These are phyloP conservation scores for Penicillium antarcticum DNA, from an alignment of 495 filamentous ascomycete species.

Conservation along the genomic window DNA sequence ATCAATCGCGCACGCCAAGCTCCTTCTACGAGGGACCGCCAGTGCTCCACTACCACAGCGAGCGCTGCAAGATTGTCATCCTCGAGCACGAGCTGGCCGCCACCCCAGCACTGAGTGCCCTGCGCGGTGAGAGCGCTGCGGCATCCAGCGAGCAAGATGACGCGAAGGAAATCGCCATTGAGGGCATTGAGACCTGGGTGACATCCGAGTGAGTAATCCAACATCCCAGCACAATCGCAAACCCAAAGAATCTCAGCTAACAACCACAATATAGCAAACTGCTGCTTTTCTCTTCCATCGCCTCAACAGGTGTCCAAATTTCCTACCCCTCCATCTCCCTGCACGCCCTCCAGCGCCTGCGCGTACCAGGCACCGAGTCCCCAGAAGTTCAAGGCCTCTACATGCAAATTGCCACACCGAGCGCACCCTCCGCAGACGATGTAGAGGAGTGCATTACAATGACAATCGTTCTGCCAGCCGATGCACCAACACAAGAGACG, in stretches of 20 bases:
- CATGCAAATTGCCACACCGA: constrained; percentile 69
- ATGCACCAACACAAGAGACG: constrained; percentile 29
- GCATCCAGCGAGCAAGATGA: constrained; percentile 25
- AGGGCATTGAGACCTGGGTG: constrained; percentile 69
- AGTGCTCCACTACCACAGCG: constrained; percentile 72
- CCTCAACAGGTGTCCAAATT: constrained; percentile 65
- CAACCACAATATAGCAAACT: constrained; percentile 55
- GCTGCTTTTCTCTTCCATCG: constrained; percentile 62
- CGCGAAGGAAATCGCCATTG: constrained; percentile 42
- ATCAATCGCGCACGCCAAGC: constrained; percentile 79
- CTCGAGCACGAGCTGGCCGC: constrained; percentile 37
- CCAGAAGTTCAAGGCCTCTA: constrained; percentile 63
- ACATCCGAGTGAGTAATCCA: constrained; percentile 64
- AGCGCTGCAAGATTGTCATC: constrained; percentile 58
- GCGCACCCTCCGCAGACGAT: constrained; percentile 48
- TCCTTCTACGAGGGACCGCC: constrained; percentile 79
- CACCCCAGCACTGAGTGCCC: constrained; percentile 25
- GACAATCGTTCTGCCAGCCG: constrained; percentile 60
- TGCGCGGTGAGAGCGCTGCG: constrained; percentile 19
- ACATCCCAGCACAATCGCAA: background rate
- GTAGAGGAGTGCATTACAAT: constrained; percentile 71
- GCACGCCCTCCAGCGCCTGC: constrained; percentile 76
- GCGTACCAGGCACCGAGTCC: constrained; percentile 30
- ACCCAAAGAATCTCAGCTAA: background rate
- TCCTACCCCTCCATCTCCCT: constrained; percentile 86